Base-by-base conservation (phyloP, 1,139 yeast species). In the Scheffersomyces cryptocercus region DNA sequence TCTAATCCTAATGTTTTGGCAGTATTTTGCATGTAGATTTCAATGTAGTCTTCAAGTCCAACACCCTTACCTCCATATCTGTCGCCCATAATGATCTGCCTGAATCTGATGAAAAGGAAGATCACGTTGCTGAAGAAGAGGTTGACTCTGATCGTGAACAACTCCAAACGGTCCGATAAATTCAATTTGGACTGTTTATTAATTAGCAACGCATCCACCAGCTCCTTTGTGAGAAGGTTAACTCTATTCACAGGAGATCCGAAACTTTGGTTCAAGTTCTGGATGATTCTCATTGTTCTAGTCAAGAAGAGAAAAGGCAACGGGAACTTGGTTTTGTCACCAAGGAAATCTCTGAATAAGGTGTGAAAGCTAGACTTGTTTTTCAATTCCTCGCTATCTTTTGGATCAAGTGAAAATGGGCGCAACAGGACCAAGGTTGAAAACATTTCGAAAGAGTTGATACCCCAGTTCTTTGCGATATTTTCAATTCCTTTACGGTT, bases 221-320 rank as follows among this genome's bases (percentile, higher is more conserved):
- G 86, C 46, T 79, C 79, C 29, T 64, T 60, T 1, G 88, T 87
- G 48, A 87, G 68, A 36, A 83, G 58, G 47, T 82, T 82, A 52
- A 87, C 67, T 43, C 95, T 69, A 58, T 87, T 87, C 13, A 85
- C 85, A 0, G 93, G 93, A 15, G 88, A 80, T 3, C 86, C 89
- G 59, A 80, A 79, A 42, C 67, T 68, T 51, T 79, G 81, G 58
- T 87, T 87, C 52, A 84, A 64, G 32, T 82, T 83, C 59, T 85
- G 93, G 43, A 87, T 76, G 70, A 86, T 85, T 45, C 91, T 68
- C 85, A 84, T 84, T 9, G 88, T 75, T 54, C 93, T 68, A 40
- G 87, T 81, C 11, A 87, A 63, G 53, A 87, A 85, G 29, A 84
- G 70, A 41, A 87, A 62, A 43, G 82, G 84, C 46, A 81, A 64